Conservation (phyloP, 2,329 filamentous ascomycete species). For the Bipolaris cookei region DNA sequence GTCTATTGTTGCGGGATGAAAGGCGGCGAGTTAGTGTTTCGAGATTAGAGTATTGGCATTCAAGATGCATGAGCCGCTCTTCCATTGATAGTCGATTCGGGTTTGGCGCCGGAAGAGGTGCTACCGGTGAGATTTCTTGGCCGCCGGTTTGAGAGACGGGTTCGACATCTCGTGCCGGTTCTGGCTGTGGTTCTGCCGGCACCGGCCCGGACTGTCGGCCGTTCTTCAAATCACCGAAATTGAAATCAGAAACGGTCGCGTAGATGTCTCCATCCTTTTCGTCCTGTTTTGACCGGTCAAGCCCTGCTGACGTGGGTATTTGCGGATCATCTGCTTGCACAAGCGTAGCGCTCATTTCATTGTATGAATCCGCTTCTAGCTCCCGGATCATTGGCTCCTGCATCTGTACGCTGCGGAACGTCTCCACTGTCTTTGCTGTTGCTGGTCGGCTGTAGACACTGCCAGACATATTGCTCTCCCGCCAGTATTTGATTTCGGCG, state of each 20-base stretch:
- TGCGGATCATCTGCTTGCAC: constrained; percentile 28
- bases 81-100: constrained; percentile 40
- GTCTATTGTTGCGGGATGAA: constrained; percentile 43
- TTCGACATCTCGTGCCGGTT: constrained; percentile 15
- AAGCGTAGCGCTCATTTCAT: constrained; percentile 35
- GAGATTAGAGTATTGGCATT: constrained; percentile 39
- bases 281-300: constrained; percentile 3
- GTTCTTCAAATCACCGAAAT: constrained; percentile 45
- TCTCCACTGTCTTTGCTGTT: constrained; percentile 43
- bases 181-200: constrained; percentile 21
- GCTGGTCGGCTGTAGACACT: constrained; percentile 46
- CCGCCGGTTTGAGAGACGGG: constrained; percentile 2
- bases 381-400: constrained; percentile 30
- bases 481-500: constrained; percentile 48
- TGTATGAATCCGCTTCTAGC: constrained; percentile 24
- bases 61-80: constrained; percentile 43
- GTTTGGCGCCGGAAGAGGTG: constrained; percentile 17
- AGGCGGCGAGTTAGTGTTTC: constrained; percentile 43
- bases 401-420: constrained; percentile 33
- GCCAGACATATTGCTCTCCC: constrained; percentile 41
- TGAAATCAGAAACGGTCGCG: constrained; percentile 43
- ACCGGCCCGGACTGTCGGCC: constrained; percentile 23
- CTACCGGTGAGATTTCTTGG: constrained; percentile 19
- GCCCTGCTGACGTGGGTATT: constrained; percentile 14
- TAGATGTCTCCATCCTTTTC: constrained; percentile 8